Evolutionary conservation across 2,329 filamentous ascomycete species (phyloP).

Genomic region (Alternaria consortialis): DNA sequence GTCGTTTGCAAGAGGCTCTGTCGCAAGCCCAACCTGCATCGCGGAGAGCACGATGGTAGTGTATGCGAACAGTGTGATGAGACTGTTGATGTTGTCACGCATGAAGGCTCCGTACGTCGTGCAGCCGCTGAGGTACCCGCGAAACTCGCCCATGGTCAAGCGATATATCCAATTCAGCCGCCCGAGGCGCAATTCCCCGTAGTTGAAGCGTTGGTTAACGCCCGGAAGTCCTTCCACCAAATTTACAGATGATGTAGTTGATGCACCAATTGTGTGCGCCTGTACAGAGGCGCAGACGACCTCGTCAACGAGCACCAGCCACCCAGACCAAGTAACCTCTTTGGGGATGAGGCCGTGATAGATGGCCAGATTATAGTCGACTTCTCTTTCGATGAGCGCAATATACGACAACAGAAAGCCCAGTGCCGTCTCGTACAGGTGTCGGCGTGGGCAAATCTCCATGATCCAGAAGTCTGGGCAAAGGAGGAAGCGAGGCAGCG

Average conservation of each 20-base stretch:
- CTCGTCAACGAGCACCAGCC: conserved; percentile 26
- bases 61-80: conserved; percentile 37
- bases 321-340: conserved; percentile 32
- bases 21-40: conserved; percentile 38
- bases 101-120: conserved; percentile 37
- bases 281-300: conserved; percentile 7
- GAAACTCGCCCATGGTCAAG: conserved; percentile 18
- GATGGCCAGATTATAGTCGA: conserved; percentile 30
- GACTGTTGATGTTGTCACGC: conserved; percentile 33
- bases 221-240: conserved; percentile 8
- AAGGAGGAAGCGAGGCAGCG: conserved; percentile 31
- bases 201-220: conserved; percentile 37
- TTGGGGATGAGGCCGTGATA: conserved; percentile 25
- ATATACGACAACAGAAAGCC: conserved; percentile 32
- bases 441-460: conserved; percentile 23
- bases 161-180: conserved; percentile 40
- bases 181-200: conserved; percentile 36
- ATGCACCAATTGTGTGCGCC: conserved; percentile 6
- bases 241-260: conserved; percentile 4
- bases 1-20: conserved; percentile 20
- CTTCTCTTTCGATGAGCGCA: conserved; percentile 31
- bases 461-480: conserved; percentile 29
- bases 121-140: conserved; percentile 33
- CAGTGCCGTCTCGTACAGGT: conserved; percentile 29
- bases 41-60: conserved; percentile 38